Evolutionary conservation across 129 eudicot species (phyloP).

Genomic region (Lactuca sativa): DNA sequence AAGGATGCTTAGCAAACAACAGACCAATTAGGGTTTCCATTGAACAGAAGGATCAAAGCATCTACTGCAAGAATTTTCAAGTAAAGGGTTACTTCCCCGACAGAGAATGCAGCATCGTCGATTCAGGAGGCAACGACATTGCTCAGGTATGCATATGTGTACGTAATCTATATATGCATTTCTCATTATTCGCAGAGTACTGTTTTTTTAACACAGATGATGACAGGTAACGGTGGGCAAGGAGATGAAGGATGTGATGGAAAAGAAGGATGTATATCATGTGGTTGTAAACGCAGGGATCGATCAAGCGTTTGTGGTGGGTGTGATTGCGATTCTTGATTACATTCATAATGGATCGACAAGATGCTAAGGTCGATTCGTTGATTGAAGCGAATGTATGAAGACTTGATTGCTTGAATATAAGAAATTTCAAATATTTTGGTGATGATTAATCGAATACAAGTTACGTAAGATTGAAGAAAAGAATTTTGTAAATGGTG

Average conservation of each 20-base stretch:
- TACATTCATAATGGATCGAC: slow-evolving; percentile 81
- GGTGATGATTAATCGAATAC: neutral
- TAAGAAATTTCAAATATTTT: neutral
- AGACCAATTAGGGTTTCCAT: slow-evolving; percentile 53
- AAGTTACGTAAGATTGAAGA: slow-evolving; percentile 18
- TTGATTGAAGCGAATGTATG: neutral
- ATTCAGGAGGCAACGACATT: slow-evolving; percentile 45
- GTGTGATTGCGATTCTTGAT: slow-evolving; percentile 89
- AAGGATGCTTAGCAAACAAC: slow-evolving; percentile 41
- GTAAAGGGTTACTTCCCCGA: slow-evolving; percentile 63
- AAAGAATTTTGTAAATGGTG: slow-evolving; percentile 21
- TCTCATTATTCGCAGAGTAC: neutral
- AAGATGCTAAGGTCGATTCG: slow-evolving; percentile 39
- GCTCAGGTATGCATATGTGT: slow-evolving; percentile 53
- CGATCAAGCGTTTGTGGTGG: slow-evolving; percentile 89
- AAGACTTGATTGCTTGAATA: slow-evolving; percentile 18
- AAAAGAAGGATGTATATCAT: slow-evolving; percentile 64
- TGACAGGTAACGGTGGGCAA: slow-evolving; percentile 54
- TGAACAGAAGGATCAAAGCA: slow-evolving; percentile 36
- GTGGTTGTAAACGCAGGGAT: slow-evolving; percentile 74
- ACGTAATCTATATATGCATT: neutral
- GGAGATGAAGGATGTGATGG: slow-evolving; percentile 48
- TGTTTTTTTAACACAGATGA: neutral
- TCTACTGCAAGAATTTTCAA: slow-evolving; percentile 38
- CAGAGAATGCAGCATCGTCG: slow-evolving; percentile 58